Conservation (phyloP, 2,329 filamentous ascomycete genomes). For the Diaporthe vaccinii region DNA sequence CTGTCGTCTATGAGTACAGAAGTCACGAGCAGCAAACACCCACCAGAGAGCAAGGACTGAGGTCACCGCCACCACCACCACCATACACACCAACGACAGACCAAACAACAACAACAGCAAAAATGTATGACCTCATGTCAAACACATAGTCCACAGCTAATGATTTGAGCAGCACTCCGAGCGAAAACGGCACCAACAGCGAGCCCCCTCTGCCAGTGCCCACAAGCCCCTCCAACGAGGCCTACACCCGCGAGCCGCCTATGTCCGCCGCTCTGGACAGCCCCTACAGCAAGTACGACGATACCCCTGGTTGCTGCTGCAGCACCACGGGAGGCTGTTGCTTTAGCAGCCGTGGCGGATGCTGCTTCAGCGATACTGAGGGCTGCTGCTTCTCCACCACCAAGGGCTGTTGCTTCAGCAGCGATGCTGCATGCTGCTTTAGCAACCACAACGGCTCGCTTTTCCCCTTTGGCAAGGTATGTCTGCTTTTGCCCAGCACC, state of each 20-base stretch:
- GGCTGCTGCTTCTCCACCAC: slow-evolving; percentile 29
- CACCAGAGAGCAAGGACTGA: not conserved
- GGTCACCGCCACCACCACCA: slow-evolving; percentile 25
- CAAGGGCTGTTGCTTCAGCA: slow-evolving; percentile 20
- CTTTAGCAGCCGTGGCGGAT: slow-evolving; percentile 35
- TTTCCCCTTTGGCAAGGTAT: not conserved
- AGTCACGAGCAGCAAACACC: slow-evolving; percentile 9
- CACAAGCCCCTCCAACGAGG: too few relatives aligned
- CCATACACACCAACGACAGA: slow-evolving; percentile 27
- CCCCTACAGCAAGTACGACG: slow-evolving; percentile 17
- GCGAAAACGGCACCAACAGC: not conserved
- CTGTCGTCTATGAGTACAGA: not conserved
- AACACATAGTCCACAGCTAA: not conserved
- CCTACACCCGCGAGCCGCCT: not conserved
- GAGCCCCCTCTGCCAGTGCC: not conserved
- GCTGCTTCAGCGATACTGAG: slow-evolving; percentile 35
- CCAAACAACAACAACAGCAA: not conserved
- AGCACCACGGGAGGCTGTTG: slow-evolving; percentile 36
- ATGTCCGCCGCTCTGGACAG: not conserved
- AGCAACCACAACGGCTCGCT: not conserved
- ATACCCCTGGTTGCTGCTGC: slow-evolving; percentile 7
- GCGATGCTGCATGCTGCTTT: slow-evolving; percentile 18
- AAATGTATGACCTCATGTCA: not conserved
- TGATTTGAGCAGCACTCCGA: not conserved
- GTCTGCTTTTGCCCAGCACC: too few relatives aligned